Conservation (phyloP, 305 asterid species). For the Ilex paraguariensis region DNA sequence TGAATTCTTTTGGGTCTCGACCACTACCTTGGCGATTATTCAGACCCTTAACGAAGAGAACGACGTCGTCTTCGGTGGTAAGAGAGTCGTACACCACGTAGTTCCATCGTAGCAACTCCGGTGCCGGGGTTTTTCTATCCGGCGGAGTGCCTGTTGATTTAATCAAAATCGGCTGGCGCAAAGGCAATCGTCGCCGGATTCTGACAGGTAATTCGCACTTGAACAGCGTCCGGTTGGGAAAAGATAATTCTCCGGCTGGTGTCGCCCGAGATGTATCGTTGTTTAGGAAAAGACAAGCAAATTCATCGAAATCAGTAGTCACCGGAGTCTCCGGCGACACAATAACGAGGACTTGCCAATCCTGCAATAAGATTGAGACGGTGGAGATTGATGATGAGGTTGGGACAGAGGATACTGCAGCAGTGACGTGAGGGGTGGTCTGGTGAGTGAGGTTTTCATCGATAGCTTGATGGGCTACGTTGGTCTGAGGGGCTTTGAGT, state of each 20-base stretch:
- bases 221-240: constrained; percentile 51
- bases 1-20: constrained; percentile 48
- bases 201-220: constrained; percentile 41
- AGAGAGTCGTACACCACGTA: constrained; percentile 63
- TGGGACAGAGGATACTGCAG: not conserved
- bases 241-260: constrained; percentile 34
- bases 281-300: constrained; percentile 35
- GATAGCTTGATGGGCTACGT: not conserved
- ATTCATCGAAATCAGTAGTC: constrained; percentile 1
- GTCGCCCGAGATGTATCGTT: constrained; percentile 34
- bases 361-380: constrained; percentile 56
- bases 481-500: too few species aligned
- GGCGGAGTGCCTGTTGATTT: not conserved
- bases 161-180: constrained; percentile 43
- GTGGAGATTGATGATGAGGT: constrained; percentile 19
- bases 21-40: constrained; percentile 50
- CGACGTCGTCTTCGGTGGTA: constrained; percentile 61
- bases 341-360: constrained; percentile 72
- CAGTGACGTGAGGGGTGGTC: not conserved
- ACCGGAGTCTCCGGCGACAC: constrained; percentile 25
- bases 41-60: constrained; percentile 70
- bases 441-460: not conserved
- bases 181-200: constrained; percentile 32
- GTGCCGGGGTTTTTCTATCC: constrained; percentile 5
- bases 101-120: constrained; percentile 40